phyloP scores from a whole-genome alignment of 129 eudicot genomes.

The Gnaphalium uliginosum region DNA sequence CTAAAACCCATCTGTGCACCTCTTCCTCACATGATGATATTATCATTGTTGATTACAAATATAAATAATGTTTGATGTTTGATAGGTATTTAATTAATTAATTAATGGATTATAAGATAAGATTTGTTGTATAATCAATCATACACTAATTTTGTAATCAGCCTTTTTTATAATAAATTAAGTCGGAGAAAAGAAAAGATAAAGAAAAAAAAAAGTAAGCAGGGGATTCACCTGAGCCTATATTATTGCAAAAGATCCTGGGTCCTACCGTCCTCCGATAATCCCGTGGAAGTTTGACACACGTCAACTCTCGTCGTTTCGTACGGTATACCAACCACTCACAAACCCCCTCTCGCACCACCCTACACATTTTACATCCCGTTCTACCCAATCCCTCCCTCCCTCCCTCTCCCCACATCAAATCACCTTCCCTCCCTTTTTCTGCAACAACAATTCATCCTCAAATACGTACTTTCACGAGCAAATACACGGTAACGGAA shows the following conservation, averaged over 20 bases:
- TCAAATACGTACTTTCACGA: not conserved
- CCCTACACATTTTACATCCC: too few relatives aligned
- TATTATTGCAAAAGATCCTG: constrained; percentile 20
- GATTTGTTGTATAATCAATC: too few relatives aligned
- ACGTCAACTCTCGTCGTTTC: constrained; percentile 43
- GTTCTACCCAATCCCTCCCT: not conserved
- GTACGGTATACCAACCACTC: constrained; percentile 33
- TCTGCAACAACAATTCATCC: not conserved
- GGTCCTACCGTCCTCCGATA: constrained; percentile 29
- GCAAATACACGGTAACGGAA: not conserved
- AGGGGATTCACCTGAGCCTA: constrained; percentile 18
- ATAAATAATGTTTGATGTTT: too few relatives aligned
- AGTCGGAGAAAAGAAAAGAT: not conserved
- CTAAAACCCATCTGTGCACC: too few relatives aligned
- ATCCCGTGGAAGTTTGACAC: constrained; percentile 41
- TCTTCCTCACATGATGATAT: too few relatives aligned
- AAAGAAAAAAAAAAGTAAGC: not conserved
- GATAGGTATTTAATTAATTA: too few relatives aligned
- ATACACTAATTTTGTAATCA: too few relatives aligned
- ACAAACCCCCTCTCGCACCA: constrained; percentile 2
- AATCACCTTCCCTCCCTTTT: constrained; percentile 6
- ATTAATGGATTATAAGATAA: too few relatives aligned
- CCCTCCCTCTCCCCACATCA: constrained; percentile 2
- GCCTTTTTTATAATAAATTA: not conserved
- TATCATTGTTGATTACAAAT: too few relatives aligned